These are phyloP conservation scores for Tolypocladium tropicale DNA, from an alignment of 2,329 filamentous ascomycete genomes.

Conservation along the genomic window DNA sequence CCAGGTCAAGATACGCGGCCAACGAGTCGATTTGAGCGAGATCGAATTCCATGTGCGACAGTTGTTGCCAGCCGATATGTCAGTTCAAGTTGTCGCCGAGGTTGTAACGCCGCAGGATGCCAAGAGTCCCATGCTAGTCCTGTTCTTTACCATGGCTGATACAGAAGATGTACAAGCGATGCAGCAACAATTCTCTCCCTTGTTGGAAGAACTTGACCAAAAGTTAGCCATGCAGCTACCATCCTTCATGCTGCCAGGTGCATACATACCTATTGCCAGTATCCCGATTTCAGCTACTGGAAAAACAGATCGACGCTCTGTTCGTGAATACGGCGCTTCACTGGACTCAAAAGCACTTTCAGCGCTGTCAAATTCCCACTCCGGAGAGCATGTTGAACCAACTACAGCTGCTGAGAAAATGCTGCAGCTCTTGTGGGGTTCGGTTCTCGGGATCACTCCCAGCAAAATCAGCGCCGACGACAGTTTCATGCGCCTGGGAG, in stretches of 20 bases:
- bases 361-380: not conserved
- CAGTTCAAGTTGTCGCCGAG: not conserved
- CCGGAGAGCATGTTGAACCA: not conserved
- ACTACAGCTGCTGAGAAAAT: not conserved
- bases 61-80: not conserved
- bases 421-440: not conserved
- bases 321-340: not conserved
- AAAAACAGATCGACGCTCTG: not conserved
- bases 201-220: not conserved
- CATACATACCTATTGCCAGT: not conserved
- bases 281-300: not conserved
- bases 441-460: not conserved
- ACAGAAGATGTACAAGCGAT: not conserved
- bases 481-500: not conserved
- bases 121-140: not conserved
- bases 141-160: not conserved
- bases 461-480: not conserved
- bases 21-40: not conserved
- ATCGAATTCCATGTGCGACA: not conserved
- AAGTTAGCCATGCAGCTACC: not conserved
- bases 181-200: not conserved
- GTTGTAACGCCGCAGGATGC: not conserved
- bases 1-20: not conserved
- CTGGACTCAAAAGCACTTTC: not conserved
- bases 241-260: not conserved